These are phyloP conservation scores for Elongisporangium prolatum DNA, from an alignment of 352 stramenopile genomes.

Conservation along the genomic window DNA sequence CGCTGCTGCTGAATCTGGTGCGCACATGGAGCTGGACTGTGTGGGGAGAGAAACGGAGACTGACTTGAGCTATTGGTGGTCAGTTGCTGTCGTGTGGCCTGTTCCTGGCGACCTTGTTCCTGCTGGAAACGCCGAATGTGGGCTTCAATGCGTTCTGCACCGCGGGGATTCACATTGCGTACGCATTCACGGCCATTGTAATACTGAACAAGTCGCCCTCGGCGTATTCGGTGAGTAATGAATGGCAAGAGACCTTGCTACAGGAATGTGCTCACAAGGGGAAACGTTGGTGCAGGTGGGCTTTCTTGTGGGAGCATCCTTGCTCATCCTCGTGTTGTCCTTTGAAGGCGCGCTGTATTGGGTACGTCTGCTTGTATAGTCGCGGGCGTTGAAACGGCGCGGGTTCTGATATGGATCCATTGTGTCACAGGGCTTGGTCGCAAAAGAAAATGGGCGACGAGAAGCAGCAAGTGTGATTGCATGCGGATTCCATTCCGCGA, in stretches of 20 bases:
- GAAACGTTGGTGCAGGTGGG: constrained; percentile 39
- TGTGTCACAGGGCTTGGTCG: constrained; percentile 28
- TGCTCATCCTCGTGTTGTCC: constrained; percentile 60
- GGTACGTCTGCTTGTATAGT: constrained; percentile 17
- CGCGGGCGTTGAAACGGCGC: background rate
- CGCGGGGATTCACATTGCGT: constrained; percentile 49
- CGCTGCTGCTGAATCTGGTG: constrained; percentile 64
- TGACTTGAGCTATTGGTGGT: background rate
- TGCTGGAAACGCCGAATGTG: constrained; percentile 62
- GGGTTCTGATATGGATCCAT: background rate
- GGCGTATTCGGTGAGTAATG: constrained; percentile 55
- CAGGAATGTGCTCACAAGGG: background rate
- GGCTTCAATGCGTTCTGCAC: constrained; percentile 68
- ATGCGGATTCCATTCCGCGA: constrained; percentile 38
- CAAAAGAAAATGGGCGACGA: constrained; percentile 21
- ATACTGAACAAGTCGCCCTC: constrained; percentile 80
- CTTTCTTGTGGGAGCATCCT: constrained; percentile 61
- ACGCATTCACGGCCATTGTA: constrained; percentile 71
- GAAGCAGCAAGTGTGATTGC: constrained; percentile 39
- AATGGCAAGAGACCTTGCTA: constrained; percentile 4
- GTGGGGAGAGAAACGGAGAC: background rate
- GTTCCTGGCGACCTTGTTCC: constrained; percentile 64
- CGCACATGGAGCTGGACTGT: constrained; percentile 25
- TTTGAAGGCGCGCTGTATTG: constrained; percentile 69
- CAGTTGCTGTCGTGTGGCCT: constrained; percentile 57